Evolutionary conservation across 75 land plant genomes (phyloP), one percentile per base, ranked within the genome.

Genomic region (Cupressus sempervirens): DNA sequence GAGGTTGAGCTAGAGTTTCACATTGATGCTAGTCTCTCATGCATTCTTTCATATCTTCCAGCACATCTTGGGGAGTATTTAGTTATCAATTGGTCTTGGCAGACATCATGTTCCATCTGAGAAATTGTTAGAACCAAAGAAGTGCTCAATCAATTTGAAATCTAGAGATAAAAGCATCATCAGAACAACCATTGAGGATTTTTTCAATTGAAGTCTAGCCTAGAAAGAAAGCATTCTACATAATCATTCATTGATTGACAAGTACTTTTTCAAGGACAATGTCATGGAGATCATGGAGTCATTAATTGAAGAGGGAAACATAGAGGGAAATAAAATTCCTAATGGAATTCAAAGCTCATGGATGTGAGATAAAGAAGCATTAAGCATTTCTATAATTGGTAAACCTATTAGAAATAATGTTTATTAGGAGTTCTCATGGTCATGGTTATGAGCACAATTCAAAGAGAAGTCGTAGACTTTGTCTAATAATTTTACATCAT

Each of bases 81-180:
- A n/a, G n/a, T n/a, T n/a, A n/a, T 91, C 94, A 85, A 90, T 86
- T 53, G 95, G 95, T 29, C 91, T 98, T 41, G 98, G 95, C 67
- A 96, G 98, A 18, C 97, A 98, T 89, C 96, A 90, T 87, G 94
- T 98, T 29, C 95, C 95, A 65, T 89, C 92, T 35, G 92, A 96
- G 95, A 93, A 93, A 88, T 81, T 97, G 74, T 73, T 84, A 30
- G 94, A 94, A 88, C 88, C 96, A 36, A 92, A 96, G 88, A 87
- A 91, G 81, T 85, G 87, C 11, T 83, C 94, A 58, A 23, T 91
- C 32, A 85, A 85, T 80, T 84, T 94, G 54, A 88, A 94, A 41
- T 84, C 91, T 14, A 91, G 90, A 58, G 96, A 94, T 70, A 88
- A 86, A 73, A 84, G 84, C 81, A 81, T 89, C 11, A 87, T 97